A percentile compares a stretch with the other conserved stretches of the same genome.
phyloP scores from a whole-genome alignment of 352 stramenopile genomes.

The Phytophthora litchii region DNA sequence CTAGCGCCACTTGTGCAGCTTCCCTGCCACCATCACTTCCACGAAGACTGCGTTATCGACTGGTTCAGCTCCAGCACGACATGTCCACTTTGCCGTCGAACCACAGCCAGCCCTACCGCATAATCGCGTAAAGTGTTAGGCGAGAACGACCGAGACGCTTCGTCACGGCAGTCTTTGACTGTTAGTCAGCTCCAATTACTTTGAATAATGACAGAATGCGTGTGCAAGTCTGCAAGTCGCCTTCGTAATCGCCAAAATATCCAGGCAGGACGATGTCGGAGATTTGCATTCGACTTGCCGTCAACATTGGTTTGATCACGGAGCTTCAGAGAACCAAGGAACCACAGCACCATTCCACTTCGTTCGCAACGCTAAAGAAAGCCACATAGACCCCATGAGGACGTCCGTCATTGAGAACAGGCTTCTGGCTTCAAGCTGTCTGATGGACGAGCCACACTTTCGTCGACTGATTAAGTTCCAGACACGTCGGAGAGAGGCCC shows the following conservation, averaged over 20 bases:
- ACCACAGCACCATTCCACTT: constrained; percentile 13
- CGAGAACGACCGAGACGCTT: no score
- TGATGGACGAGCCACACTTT: constrained; percentile 47
- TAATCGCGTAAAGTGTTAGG: constrained; percentile 2
- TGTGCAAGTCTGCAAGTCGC: not conserved
- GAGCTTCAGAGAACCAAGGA: constrained; percentile 17
- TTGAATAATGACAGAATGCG: no score
- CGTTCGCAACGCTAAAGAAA: constrained; percentile 11
- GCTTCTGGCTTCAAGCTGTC: constrained; percentile 27
- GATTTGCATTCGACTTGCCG: constrained; percentile 19
- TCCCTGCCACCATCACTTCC: constrained; percentile 60
- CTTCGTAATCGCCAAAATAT: constrained; percentile 11
- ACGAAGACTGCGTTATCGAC: constrained; percentile 72
- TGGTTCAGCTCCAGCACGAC: constrained; percentile 69
- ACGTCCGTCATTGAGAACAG: constrained; percentile 27
- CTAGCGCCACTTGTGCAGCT: constrained; percentile 39
- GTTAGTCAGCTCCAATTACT: no score
- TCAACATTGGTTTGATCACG: constrained; percentile 24
- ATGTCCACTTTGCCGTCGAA: constrained; percentile 59
- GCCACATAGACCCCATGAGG: not conserved
- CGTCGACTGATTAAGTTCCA: constrained; percentile 71
- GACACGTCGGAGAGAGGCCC: constrained; percentile 49
- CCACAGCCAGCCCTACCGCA: constrained; percentile 19
- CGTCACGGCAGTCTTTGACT: no score
- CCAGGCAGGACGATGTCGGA: constrained; percentile 1